Conservation (phyloP, 2,329 filamentous ascomycete genomes). For the Nemania abortiva region DNA sequence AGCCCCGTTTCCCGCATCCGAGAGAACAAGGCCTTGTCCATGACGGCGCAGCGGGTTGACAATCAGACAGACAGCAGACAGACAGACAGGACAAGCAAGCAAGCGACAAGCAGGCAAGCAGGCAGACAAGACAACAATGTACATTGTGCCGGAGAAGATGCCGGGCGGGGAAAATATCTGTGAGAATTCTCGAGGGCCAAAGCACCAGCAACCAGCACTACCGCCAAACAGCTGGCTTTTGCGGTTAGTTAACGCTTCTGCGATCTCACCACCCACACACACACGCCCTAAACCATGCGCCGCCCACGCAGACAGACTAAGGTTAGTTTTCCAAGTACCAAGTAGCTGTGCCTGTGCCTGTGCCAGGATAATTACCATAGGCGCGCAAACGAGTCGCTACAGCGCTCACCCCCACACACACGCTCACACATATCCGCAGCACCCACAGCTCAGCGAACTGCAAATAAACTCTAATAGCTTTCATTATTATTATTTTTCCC, state of each 20-base stretch:
- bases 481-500: conserved; percentile 20
- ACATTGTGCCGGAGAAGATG: conserved; percentile 40
- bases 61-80: conserved; percentile 27
- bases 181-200: conserved; percentile 39
- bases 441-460: conserved; percentile 37
- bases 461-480: conserved; percentile 27
- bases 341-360: conserved; percentile 19
- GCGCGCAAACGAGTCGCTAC: conserved; percentile 40
- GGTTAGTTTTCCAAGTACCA: conserved; percentile 24
- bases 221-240: conserved; percentile 44
- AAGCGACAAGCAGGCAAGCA: background rate
- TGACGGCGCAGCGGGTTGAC: conserved; percentile 28
- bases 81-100: background rate
- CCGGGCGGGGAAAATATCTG: conserved; percentile 38
- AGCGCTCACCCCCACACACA: conserved; percentile 29
- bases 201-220: conserved; percentile 24
- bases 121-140: conserved; percentile 33
- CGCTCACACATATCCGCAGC: conserved; percentile 32
- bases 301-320: conserved; percentile 31
- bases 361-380: conserved; percentile 35
- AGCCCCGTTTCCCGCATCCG: conserved; percentile 48
- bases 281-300: conserved; percentile 32
- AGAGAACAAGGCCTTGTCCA: conserved; percentile 46
- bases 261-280: conserved; percentile 44
- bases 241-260: conserved; percentile 48